Percentiles rank a stretch among this genome's conserved stretches.
phyloP scores from a whole-genome alignment of 1,284 basidiomycete genomes.

The Paramarasmius palmivorus region DNA sequence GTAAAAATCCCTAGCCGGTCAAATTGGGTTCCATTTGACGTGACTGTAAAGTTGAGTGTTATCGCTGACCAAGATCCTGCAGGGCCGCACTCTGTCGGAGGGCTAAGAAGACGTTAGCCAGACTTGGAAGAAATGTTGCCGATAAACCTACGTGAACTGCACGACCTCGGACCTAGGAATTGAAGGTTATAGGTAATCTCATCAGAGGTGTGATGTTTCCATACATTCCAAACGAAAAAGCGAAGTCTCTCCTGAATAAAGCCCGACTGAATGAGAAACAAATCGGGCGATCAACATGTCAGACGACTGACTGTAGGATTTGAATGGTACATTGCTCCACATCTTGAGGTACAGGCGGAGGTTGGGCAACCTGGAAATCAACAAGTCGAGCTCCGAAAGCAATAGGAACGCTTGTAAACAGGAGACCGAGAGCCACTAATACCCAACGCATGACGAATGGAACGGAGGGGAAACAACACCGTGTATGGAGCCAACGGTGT shows the following conservation, averaged over 20 bases:
- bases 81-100: conserved; percentile 69
- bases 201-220: conserved; percentile 23
- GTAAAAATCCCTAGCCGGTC: conserved; percentile 74
- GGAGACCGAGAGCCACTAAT: neutral
- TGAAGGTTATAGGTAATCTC: conserved; percentile 3
- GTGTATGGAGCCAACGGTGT: neutral
- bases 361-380: conserved; percentile 58
- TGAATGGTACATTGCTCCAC: conserved; percentile 47
- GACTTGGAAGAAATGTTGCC: neutral
- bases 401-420: neutral
- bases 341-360: conserved; percentile 47
- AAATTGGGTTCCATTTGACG: conserved; percentile 77
- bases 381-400: conserved; percentile 5
- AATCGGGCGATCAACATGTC: neutral
- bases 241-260: conserved; percentile 61
- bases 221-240: conserved; percentile 67
- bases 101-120: conserved; percentile 37
- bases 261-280: neutral
- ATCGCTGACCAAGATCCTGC: conserved; percentile 75
- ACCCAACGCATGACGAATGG: conserved; percentile 2
- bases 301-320: conserved; percentile 44
- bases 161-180: conserved; percentile 45
- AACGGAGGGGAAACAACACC: neutral
- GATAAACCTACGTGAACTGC: conserved; percentile 7
- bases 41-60: conserved; percentile 73